Evolutionary conservation across 352 stramenopile species (phyloP).

Genomic region (Thalassiosira livingstoniorum): DNA sequence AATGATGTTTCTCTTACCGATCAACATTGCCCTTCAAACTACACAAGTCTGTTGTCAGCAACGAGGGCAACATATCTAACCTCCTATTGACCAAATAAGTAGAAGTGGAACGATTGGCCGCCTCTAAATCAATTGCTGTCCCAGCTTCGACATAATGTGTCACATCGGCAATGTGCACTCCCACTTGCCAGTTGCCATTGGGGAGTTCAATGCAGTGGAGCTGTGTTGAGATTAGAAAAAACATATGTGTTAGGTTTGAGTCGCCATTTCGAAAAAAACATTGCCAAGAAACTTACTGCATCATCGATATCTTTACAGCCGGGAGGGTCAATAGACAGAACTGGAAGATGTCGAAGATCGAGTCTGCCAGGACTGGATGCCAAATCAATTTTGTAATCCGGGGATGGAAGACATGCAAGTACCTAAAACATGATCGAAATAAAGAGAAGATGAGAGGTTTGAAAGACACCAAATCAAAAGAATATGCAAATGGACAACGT

Average conservation of each 20-base stretch:
- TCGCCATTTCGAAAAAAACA: background rate
- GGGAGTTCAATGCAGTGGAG: conserved; percentile 92
- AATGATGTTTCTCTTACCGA: conserved; percentile 67
- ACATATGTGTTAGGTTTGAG: background rate
- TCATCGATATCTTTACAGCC: conserved; percentile 99
- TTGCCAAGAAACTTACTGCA: conserved; percentile 70
- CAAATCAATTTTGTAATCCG: conserved; percentile 96
- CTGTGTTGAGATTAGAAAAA: background rate
- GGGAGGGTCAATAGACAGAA: conserved; percentile 91
- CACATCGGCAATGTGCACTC: conserved; percentile 99
- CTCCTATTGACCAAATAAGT: conserved; percentile 98
- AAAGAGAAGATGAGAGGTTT: conserved; percentile 63
- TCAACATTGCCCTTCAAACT: conserved; percentile 91
- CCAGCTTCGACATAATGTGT: conserved; percentile 97
- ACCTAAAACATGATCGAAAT: conserved; percentile 80
- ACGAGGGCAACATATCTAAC: conserved; percentile 97
- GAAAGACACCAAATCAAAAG: background rate
- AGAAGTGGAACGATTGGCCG: conserved; percentile 90
- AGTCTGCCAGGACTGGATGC: conserved; percentile 88
- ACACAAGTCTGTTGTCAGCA: conserved; percentile 98
- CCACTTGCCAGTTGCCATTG: conserved; percentile 94
- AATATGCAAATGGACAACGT: background rate
- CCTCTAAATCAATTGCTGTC: conserved; percentile 94
- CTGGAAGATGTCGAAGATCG: conserved; percentile 93
- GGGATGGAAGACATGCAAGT: conserved; percentile 89